Base-by-base conservation (phyloP, 768 basidiomycete genomes). In the Amanita polypyramis region DNA sequence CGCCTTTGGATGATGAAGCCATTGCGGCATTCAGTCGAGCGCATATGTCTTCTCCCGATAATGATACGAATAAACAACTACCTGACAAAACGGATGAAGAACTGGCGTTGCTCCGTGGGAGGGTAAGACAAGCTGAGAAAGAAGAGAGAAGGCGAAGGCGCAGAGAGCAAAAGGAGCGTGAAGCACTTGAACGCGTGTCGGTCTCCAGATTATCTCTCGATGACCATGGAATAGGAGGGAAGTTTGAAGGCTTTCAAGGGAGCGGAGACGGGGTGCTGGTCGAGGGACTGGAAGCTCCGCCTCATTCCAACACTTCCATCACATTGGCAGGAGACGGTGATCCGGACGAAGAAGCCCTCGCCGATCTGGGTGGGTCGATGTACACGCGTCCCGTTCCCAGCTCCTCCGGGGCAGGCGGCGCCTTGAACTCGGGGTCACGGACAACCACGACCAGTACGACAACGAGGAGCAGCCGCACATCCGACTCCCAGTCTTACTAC, bases 221-320 rank as follows among this genome's bases (percentile, higher is more conserved):
- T 14, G 37, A 6, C n/a, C 34, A 39, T 4, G 37, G n/a, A n/a
- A n/a, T 2, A 32, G 46, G 34, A 21, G 43, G 7, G 25, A 4
- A 33, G 30, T 47, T 47, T 47, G 46, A 47, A 39, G 46, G 46
- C 6, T 47, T 47, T 14, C 46, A 47, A 39, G 46, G 46, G 12
- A 47, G 46, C 19, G 46, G 36, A 6, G 46, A 23, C 19, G 46
- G 25, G 6, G 46, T 21, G 34, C 8, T 20, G 34, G 12, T 37
- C 7, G 45, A 15, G 6, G 33, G 19, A 6, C 14, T 47, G 2
- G 27, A 37, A 20, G 23, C 23, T 32, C 38, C 35, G 14, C 19
- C 19, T 15, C 25, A n/a, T 30, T 15, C 9, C 8, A 7, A 17
- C n/a, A 33, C 43, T 34, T 34, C 17, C 9, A 15, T 14, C 32